Percentiles rank a stretch among this genome's conserved stretches.
Evolutionary conservation across 805 yeast genomes (phyloP).

Genomic region (Myxozyma kluyveri): DNA sequence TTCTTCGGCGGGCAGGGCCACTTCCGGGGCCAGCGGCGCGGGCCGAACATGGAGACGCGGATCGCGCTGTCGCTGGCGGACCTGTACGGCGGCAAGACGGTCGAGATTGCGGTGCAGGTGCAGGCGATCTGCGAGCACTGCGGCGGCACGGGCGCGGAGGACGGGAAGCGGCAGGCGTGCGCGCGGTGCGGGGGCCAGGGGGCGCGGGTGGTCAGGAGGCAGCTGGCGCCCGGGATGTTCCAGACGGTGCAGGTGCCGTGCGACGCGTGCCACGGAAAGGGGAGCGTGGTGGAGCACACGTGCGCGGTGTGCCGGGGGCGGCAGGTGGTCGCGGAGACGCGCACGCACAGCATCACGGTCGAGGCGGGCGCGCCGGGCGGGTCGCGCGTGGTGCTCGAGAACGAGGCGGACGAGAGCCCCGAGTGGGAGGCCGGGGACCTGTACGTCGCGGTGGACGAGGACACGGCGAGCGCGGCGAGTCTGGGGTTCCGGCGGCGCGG

Average conservation of each 20-base stretch:
- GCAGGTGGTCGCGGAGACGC: conserved; percentile 55
- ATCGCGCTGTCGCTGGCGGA: conserved; percentile 60
- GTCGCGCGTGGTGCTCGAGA: conserved; percentile 56
- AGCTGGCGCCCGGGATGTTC: conserved; percentile 85
- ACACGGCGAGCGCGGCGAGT: conserved; percentile 44
- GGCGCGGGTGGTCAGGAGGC: conserved; percentile 58
- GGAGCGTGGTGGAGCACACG: conserved; percentile 58
- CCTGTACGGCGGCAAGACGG: conserved; percentile 64
- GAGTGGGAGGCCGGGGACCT: conserved; percentile 82
- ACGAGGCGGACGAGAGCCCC: conserved; percentile 83
- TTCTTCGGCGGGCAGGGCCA: conserved; percentile 51
- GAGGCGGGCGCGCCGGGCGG: conserved; percentile 69
- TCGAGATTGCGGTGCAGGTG: conserved; percentile 62
- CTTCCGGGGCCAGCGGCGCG: conserved; percentile 48
- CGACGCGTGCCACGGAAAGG: conserved; percentile 76
- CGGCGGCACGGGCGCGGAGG: conserved; percentile 81
- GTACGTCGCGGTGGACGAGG: conserved; percentile 59
- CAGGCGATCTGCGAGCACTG: conserved; percentile 75
- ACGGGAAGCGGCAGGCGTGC: conserved; percentile 68
- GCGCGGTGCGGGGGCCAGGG: conserved; percentile 74
- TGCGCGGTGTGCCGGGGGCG: conserved; percentile 72
- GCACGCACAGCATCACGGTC: conserved; percentile 60
- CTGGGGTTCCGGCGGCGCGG: conserved; percentile 86
- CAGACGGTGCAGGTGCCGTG: conserved; percentile 81
- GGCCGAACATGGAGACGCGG: conserved; percentile 58